Evolutionary conservation across 306 rosid species (phyloP).

Genomic region (Erythrophleum fordii): DNA sequence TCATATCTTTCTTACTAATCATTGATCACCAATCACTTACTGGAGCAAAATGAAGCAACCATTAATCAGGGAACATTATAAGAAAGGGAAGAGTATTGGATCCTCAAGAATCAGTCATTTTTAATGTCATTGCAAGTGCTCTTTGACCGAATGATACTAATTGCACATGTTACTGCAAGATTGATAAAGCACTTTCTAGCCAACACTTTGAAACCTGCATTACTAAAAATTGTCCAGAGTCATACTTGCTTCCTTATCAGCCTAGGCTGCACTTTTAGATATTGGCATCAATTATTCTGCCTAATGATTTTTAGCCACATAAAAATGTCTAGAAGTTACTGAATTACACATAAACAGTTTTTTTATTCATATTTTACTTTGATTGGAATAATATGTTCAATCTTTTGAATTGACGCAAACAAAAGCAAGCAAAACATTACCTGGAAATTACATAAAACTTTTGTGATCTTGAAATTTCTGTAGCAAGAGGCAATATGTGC

Average conservation of each 20-base stretch:
- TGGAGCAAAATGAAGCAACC: background rate
- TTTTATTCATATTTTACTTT: background rate
- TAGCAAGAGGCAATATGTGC: background rate
- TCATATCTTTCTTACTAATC: background rate
- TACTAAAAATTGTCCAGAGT: background rate
- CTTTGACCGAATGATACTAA: slow-evolving; percentile 8
- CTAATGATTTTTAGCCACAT: background rate
- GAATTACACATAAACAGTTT: background rate
- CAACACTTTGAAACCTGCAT: slow-evolving; percentile 4
- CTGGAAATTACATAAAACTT: background rate
- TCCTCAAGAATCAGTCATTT: slow-evolving; percentile 11
- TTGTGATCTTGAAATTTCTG: background rate
- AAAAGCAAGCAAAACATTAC: background rate
- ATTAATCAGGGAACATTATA: background rate
- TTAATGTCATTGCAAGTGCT: slow-evolving; percentile 5
- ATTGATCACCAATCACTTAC: background rate
- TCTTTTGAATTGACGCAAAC: background rate
- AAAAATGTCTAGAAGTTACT: background rate
- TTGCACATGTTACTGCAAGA: slow-evolving; percentile 2
- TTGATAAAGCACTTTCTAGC: slow-evolving; percentile 4
- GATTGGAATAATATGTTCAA: background rate
- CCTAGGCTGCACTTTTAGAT: slow-evolving; percentile 12
- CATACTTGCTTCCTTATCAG: slow-evolving; percentile 5
- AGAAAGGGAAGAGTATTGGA: background rate
- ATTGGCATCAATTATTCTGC: background rate